Base-by-base conservation (phyloP, 805 yeast species). In the Helenozyma baotianmanensis region DNA sequence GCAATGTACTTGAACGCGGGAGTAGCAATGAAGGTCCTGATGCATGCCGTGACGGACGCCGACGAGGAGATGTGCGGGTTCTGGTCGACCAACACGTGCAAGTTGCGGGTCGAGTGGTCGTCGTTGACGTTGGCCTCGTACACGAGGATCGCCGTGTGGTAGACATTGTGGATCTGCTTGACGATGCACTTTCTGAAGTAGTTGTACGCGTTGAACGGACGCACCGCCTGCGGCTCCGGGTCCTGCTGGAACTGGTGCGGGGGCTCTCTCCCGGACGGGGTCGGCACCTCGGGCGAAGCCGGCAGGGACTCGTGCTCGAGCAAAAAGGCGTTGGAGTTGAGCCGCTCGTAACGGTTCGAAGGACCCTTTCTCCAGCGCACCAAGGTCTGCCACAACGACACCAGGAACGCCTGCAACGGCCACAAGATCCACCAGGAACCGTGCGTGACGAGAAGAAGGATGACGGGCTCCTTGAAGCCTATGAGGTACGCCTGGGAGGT, bases 371-470 rank as follows among this genome's bases (percentile, higher is more conserved):
- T 40, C 21, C 43, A 36, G 38, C 60, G 65, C 28, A 47, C 51
- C 10, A 50, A 22, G 3, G 76, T 62, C 42, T 78, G 74, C 47
- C 60, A 62, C 1, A 63, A 10, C 16, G 79, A 76, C 25, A 82
- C 65, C 2, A 56, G 36, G 0, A 69, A 8, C 8, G 78, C 70
- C 52, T 86, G 95, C 5, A 72, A 30, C 0, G 89, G 90, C 82
- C 87, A 80, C 28, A 83, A 63, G 9, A 74, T 31, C 69, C 78
- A 64, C 94, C 92, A 83, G 9, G 80, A 73, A 2, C 88, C 82
- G 50, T 86, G 96, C 0, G 95, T 86, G 12, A 83, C 57, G 33
- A 68, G 56, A n/a, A 80, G 58, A 35, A 81, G 59, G 15, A 85
- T 55, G 14, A 84, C 64, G 0, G 96, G 95, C 50, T 85, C 88